Evolutionary conservation across 75 land plant genomes (phyloP).

Genomic region (Chamaecyparis obtusa): DNA sequence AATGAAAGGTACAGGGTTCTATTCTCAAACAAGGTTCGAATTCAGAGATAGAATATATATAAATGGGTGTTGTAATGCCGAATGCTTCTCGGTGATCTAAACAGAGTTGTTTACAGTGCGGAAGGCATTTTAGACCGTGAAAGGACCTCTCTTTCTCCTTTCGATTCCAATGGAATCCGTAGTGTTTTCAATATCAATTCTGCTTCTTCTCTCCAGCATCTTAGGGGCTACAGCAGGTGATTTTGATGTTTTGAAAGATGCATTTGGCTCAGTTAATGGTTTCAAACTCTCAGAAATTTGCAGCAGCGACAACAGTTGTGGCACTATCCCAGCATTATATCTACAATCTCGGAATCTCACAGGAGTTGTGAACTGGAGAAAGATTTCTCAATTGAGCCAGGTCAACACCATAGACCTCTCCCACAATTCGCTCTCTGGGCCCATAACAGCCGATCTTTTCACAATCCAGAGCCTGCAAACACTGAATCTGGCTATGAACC

Average conservation of each 20-base stretch:
- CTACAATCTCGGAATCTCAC: conserved; percentile 19
- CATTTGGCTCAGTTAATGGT: neutral
- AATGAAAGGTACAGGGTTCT: neutral
- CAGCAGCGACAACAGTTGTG: neutral
- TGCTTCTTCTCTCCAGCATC: neutral
- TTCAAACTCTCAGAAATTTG: neutral
- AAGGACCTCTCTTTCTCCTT: neutral
- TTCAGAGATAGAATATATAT: neutral
- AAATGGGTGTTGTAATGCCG: neutral
- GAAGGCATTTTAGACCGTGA: neutral
- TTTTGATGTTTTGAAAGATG: neutral
- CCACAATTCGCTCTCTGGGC: neutral
- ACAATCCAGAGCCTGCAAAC: neutral
- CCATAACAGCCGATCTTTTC: neutral
- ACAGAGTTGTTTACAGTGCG: neutral
- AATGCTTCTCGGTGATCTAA: neutral
- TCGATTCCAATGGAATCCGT: neutral
- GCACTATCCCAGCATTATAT: neutral
- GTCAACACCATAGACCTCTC: conserved; percentile 13
- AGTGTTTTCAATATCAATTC: neutral
- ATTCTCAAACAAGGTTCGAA: neutral
- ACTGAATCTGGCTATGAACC: neutral
- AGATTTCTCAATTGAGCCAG: conserved; percentile 27
- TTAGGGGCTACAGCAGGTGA: neutral
- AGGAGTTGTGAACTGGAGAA: conserved; percentile 35